Evolutionary conservation across 352 stramenopile species (phyloP).

Genomic region (Aphanomyces euteiches): DNA sequence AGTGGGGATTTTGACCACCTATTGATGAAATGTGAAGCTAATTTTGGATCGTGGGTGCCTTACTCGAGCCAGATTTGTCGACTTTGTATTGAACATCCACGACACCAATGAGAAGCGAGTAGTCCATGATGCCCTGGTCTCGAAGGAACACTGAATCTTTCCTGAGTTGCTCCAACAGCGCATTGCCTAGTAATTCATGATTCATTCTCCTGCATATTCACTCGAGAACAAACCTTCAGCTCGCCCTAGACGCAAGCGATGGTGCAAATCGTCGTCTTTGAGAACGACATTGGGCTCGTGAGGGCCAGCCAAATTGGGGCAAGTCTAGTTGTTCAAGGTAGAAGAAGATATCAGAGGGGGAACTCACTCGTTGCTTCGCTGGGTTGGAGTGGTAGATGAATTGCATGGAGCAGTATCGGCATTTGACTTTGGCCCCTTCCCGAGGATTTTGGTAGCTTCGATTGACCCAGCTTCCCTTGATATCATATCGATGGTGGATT

Average conservation of each 20-base stretch:
- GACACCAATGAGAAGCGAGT: conserved; percentile 84
- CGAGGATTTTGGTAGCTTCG: conserved; percentile 76
- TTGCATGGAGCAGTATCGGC: conserved; percentile 80
- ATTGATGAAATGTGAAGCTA: not conserved
- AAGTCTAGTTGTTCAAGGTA: conserved; percentile 33
- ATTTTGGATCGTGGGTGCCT: no score
- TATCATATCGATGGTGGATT: conserved; percentile 86
- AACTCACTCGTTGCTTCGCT: conserved; percentile 39
- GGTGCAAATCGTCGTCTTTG: conserved; percentile 84
- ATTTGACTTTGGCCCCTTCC: conserved; percentile 74
- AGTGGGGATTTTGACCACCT: conserved; percentile 35
- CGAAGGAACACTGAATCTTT: conserved; percentile 77
- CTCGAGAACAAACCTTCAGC: conserved; percentile 40
- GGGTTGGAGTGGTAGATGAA: conserved; percentile 77
- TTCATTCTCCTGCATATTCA: not conserved
- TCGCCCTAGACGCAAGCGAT: conserved; percentile 67
- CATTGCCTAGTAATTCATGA: conserved; percentile 20
- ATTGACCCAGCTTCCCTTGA: conserved; percentile 91
- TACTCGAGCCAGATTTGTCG: conserved; percentile 38
- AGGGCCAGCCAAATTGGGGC: conserved; percentile 67
- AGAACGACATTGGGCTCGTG: conserved; percentile 84
- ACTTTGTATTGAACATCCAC: conserved; percentile 80
- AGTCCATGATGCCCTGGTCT: conserved; percentile 86
- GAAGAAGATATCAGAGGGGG: not conserved
- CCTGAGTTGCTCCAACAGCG: conserved; percentile 60